These are phyloP conservation scores for Plantago ovata DNA, from an alignment of 257 asterid species.

Conservation along the genomic window DNA sequence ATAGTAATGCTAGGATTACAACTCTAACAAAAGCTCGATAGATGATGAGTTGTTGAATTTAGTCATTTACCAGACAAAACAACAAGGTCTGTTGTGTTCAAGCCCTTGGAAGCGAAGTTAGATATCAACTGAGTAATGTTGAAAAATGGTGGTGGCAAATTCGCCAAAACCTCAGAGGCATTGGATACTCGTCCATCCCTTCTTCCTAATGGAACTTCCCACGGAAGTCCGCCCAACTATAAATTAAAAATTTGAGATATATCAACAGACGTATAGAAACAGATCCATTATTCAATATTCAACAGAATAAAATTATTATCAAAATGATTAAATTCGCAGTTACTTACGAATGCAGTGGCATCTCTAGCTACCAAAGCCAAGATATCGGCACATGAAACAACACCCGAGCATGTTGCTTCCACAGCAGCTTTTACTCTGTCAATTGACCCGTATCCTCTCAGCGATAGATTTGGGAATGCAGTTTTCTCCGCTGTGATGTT, in stretches of 20 bases:
- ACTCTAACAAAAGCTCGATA: background rate
- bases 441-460: slow-evolving; percentile 41
- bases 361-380: slow-evolving; percentile 43
- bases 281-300: too few species aligned
- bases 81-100: slow-evolving; percentile 47
- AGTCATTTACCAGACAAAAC: slow-evolving; percentile 45
- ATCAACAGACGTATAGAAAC: too few species aligned
- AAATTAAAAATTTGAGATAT: too few species aligned
- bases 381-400: slow-evolving; percentile 55
- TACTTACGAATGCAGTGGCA: slow-evolving; percentile 19
- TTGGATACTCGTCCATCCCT: slow-evolving; percentile 51
- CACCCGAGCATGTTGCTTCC: slow-evolving; percentile 39
- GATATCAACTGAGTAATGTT: slow-evolving; percentile 39
- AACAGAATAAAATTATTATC: too few species aligned
- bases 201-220: slow-evolving; percentile 54
- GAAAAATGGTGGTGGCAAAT: slow-evolving; percentile 43
- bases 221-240: slow-evolving; percentile 39
- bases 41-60: background rate
- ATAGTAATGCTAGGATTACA: too few species aligned
- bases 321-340: too few species aligned
- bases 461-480: slow-evolving; percentile 38
- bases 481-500: slow-evolving; percentile 34
- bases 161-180: slow-evolving; percentile 22
- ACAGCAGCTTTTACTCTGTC: slow-evolving; percentile 45
- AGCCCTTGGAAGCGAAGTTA: slow-evolving; percentile 37